phyloP scores from a whole-genome alignment of 2,329 filamentous ascomycete genomes.

The Hymenoscyphus repandus region DNA sequence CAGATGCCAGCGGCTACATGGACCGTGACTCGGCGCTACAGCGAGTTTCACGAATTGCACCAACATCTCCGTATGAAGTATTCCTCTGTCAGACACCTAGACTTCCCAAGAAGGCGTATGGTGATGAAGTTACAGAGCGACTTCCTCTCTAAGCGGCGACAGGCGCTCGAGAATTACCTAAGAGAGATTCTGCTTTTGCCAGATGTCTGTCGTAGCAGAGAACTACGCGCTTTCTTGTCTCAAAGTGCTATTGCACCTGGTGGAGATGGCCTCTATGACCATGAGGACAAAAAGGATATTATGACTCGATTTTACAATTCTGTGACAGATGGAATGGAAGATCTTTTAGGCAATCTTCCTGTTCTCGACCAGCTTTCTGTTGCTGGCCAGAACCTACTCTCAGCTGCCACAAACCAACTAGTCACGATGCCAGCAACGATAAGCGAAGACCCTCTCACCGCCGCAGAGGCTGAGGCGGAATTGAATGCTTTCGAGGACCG shows the following conservation, averaged over 20 bases:
- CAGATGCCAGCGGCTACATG: conserved; percentile 96
- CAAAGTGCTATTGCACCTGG: conserved; percentile 71
- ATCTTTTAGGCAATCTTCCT: conserved; percentile 92
- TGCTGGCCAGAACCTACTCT: conserved; percentile 85
- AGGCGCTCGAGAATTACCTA: conserved; percentile 81
- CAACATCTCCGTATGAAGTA: conserved; percentile 82
- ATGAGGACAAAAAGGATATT: conserved; percentile 73
- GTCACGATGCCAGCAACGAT: conserved; percentile 48
- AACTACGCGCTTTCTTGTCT: conserved; percentile 87
- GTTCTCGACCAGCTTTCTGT: conserved; percentile 91
- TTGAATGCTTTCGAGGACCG: conserved; percentile 87
- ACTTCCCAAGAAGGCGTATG: conserved; percentile 87
- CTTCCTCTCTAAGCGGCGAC: conserved; percentile 82
- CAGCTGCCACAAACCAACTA: conserved; percentile 64
- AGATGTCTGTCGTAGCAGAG: conserved; percentile 89
- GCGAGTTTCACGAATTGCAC: conserved; percentile 93
- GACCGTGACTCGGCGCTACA: conserved; percentile 89
- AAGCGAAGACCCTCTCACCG: conserved; percentile 44
- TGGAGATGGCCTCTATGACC: conserved; percentile 46
- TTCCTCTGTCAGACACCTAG: conserved; percentile 79
- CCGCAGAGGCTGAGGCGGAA: conserved; percentile 85
- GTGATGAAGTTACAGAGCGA: conserved; percentile 97
- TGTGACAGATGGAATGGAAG: conserved; percentile 95
- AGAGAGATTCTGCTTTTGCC: conserved; percentile 77
- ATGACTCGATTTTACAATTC: conserved; percentile 95